A percentile compares a stretch with the other conserved stretches of the same genome.
Evolutionary conservation across 1,139 yeast genomes (phyloP).

Genomic region (Candida albicans): DNA sequence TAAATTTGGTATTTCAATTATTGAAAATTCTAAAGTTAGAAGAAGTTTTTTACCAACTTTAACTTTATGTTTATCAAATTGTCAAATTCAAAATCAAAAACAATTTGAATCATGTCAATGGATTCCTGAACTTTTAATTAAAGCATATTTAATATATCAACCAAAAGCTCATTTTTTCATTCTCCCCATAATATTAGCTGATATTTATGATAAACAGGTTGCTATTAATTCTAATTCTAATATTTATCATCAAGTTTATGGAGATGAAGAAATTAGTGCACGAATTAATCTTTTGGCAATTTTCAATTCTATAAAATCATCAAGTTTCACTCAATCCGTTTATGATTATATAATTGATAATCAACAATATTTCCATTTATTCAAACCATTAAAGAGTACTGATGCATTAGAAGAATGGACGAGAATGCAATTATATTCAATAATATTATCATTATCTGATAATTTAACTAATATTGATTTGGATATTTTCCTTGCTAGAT

Average conservation of each 20-base stretch:
- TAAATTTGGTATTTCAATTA: conserved; percentile 43
- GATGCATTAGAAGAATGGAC: conserved; percentile 72
- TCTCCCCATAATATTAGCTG: conserved; percentile 59
- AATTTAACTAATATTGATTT: conserved; percentile 21
- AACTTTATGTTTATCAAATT: conserved; percentile 41
- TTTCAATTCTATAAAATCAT: conserved; percentile 33
- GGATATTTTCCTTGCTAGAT: conserved; percentile 22
- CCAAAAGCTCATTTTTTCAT: conserved; percentile 56
- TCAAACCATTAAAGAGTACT: conserved; percentile 51
- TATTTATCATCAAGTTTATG: conserved; percentile 56
- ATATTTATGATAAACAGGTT: conserved; percentile 43
- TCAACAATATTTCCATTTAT: conserved; percentile 39
- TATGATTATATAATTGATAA: conserved; percentile 44
- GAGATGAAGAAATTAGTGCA: conserved; percentile 57
- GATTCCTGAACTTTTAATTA: conserved; percentile 54
- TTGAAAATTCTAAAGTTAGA: conserved; percentile 59
- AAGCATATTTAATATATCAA: conserved; percentile 51
- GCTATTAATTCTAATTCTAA: conserved; percentile 22
- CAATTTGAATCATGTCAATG: conserved; percentile 47
- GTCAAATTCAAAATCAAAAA: conserved; percentile 31
- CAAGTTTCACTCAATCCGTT: conserved; percentile 37
- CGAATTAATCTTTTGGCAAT: conserved; percentile 51
- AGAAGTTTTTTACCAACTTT: conserved; percentile 67
- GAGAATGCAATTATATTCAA: conserved; percentile 57
- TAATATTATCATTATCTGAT: conserved; percentile 43